A percentile compares a stretch with the other conserved stretches of the same genome.
Evolutionary conservation across 2,329 filamentous ascomycete species (phyloP).

Genomic region (Cordyceps javanica): DNA sequence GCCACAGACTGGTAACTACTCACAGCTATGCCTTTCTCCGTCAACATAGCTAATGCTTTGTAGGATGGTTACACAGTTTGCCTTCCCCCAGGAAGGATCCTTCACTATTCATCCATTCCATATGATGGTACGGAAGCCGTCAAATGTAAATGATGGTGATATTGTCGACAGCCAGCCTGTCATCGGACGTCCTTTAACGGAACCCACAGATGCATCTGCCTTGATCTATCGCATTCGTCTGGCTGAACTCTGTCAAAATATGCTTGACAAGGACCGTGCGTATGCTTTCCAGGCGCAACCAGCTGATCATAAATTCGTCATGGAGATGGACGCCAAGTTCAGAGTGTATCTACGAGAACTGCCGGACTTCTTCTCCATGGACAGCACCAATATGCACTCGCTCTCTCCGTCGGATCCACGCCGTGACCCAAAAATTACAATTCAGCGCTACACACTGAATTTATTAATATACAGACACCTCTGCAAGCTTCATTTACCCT

Average conservation of each 20-base stretch:
- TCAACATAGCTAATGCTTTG: background rate
- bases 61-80: conserved; percentile 32
- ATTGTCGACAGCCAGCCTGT: conserved; percentile 24
- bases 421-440: conserved; percentile 19
- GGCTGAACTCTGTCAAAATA: conserved; percentile 29
- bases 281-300: conserved; percentile 23
- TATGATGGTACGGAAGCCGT: conserved; percentile 32
- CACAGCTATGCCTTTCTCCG: background rate
- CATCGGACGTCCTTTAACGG: conserved; percentile 23
- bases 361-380: conserved; percentile 24
- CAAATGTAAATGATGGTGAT: conserved; percentile 33
- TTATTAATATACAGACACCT: conserved; percentile 27
- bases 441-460: conserved; percentile 29
- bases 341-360: conserved; percentile 23
- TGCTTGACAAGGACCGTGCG: conserved; percentile 27
- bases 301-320: conserved; percentile 25
- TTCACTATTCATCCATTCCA: conserved; percentile 33
- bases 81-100: conserved; percentile 28
- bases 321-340: conserved; percentile 27
- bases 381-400: conserved; percentile 15
- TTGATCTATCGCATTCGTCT: conserved; percentile 33
- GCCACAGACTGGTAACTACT: conserved; percentile 32
- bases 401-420: conserved; percentile 20
- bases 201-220: conserved; percentile 31
- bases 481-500: conserved; percentile 31